A percentile compares a stretch with the other conserved stretches of the same genome.
phyloP scores from a whole-genome alignment of 805 yeast species.

The Zygotorulaspora florentina region DNA sequence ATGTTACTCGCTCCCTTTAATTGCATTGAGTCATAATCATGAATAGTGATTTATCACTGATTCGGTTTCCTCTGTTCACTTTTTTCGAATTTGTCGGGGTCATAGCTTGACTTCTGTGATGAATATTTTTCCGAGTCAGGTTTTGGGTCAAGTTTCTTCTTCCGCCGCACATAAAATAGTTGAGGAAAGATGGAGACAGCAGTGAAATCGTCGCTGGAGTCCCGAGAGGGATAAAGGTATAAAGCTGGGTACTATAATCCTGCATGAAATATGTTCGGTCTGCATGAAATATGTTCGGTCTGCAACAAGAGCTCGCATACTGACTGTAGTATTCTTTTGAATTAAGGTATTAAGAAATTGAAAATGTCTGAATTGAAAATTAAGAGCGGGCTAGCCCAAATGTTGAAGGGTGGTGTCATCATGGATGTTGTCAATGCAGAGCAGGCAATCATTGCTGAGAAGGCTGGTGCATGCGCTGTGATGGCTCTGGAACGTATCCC shows the following conservation, averaged over 20 bases:
- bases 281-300: too few relatives aligned
- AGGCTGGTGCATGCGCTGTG: constrained; percentile 84
- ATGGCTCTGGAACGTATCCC: constrained; percentile 86
- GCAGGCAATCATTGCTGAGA: constrained; percentile 75
- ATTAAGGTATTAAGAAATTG: neutral
- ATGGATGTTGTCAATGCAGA: constrained; percentile 76
- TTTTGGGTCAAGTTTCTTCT: too few relatives aligned
- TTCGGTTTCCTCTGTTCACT: neutral
- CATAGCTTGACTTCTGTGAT: neutral
- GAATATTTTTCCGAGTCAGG: neutral
- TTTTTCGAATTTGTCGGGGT: neutral
- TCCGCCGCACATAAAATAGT: too few relatives aligned
- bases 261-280: too few relatives aligned
- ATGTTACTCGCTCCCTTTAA: neutral
- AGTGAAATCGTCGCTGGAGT: too few relatives aligned
- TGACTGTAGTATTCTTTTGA: too few relatives aligned
- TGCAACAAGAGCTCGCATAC: neutral
- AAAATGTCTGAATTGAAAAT: constrained; percentile 40
- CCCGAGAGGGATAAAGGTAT: too few relatives aligned
- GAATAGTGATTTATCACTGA: neutral
- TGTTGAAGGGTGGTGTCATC: constrained; percentile 75
- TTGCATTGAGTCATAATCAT: neutral
- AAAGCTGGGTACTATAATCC: too few relatives aligned
- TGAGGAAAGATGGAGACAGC: too few relatives aligned
- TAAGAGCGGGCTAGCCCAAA: constrained; percentile 79